A percentile compares a stretch with the other conserved stretches of the same genome.
Conservation (phyloP, 2,329 filamentous ascomycete species). For the Elsinoe necatrix region DNA sequence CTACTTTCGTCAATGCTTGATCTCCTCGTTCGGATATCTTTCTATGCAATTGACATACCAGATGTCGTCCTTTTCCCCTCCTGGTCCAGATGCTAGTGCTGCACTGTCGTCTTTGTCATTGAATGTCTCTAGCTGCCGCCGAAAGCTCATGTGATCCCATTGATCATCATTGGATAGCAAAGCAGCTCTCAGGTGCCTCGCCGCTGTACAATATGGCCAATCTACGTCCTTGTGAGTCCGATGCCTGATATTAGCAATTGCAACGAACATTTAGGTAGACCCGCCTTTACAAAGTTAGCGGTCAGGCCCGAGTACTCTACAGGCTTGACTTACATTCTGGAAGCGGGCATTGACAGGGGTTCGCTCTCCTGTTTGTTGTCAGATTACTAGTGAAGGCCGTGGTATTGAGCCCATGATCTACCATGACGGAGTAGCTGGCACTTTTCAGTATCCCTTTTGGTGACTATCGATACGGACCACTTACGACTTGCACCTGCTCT, state of each 20-base stretch:
- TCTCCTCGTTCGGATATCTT: not conserved
- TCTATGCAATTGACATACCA: constrained; percentile 49
- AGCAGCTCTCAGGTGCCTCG: constrained; percentile 59
- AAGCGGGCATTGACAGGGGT: constrained; percentile 85
- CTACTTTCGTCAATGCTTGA: constrained; percentile 20
- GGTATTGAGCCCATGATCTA: not conserved
- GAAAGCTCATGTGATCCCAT: constrained; percentile 54
- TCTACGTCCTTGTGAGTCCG: constrained; percentile 31
- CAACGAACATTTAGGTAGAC: constrained; percentile 40
- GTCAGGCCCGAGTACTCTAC: not conserved
- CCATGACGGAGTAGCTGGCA: constrained; percentile 28
- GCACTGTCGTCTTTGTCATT: constrained; percentile 47
- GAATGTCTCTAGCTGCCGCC: constrained; percentile 76
- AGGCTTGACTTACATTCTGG: constrained; percentile 59
- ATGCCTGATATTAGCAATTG: not conserved
- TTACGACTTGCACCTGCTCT: constrained; percentile 76
- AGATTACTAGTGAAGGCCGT: not conserved
- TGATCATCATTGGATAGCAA: constrained; percentile 47
- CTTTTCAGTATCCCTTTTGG: not conserved
- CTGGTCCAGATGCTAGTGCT: constrained; percentile 57
- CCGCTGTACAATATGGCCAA: constrained; percentile 87
- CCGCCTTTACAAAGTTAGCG: constrained; percentile 33
- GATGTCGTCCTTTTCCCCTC: constrained; percentile 65
- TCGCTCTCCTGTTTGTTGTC: constrained; percentile 46
- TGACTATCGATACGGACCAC: constrained; percentile 22